These are phyloP conservation scores for Podospora tetraspora DNA, from an alignment of 495 filamentous ascomycete species.

Conservation along the genomic window DNA sequence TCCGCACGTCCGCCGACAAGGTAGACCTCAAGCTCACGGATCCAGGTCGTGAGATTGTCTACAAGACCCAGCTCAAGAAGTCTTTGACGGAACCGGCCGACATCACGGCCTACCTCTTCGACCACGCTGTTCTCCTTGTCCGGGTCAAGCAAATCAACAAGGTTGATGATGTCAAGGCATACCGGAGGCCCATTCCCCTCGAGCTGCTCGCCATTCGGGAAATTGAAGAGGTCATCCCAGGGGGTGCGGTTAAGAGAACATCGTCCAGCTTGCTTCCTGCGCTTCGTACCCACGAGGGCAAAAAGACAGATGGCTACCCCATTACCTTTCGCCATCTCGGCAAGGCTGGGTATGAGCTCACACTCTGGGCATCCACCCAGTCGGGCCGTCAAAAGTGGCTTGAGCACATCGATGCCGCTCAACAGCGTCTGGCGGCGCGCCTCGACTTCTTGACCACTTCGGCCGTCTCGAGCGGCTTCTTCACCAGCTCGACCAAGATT, in stretches of 20 bases:
- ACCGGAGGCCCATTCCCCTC: slow-evolving; percentile 90
- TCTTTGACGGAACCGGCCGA: slow-evolving; percentile 79
- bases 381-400: slow-evolving; percentile 89
- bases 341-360: slow-evolving; percentile 90
- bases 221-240: slow-evolving; percentile 92
- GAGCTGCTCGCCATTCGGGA: slow-evolving; percentile 90
- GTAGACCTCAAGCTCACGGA: slow-evolving; percentile 95
- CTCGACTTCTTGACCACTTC: slow-evolving; percentile 93
- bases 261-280: slow-evolving; percentile 83
- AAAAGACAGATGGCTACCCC: slow-evolving; percentile 74
- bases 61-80: slow-evolving; percentile 91
- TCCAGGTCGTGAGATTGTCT: slow-evolving; percentile 84
- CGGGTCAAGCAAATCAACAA: slow-evolving; percentile 87
- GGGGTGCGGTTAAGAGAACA: slow-evolving; percentile 74
- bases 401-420: slow-evolving; percentile 87
- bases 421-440: slow-evolving; percentile 73
- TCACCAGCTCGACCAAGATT: slow-evolving; percentile 72
- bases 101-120: slow-evolving; percentile 90
- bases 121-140: slow-evolving; percentile 88
- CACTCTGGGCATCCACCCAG: slow-evolving; percentile 78
- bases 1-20: slow-evolving; percentile 68
- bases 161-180: slow-evolving; percentile 87
- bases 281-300: slow-evolving; percentile 49
- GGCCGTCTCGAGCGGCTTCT: slow-evolving; percentile 78
- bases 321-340: slow-evolving; percentile 98